phyloP scores from a whole-genome alignment of 2,329 filamentous ascomycete genomes.

The Lecanoromycetidae sp. region DNA sequence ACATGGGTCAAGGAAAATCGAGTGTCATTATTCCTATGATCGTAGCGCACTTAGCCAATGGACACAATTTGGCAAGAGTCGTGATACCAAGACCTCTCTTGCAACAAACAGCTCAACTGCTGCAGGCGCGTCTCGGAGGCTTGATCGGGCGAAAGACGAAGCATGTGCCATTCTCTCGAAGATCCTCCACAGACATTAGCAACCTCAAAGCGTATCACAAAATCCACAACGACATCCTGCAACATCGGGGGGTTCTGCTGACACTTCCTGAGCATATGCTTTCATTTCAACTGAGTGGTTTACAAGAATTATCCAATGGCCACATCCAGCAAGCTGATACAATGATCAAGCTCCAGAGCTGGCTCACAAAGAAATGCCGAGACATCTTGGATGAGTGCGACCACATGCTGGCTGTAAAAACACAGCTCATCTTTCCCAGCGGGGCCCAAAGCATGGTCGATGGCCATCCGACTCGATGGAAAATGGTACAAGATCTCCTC shows the following conservation, averaged over 20 bases:
- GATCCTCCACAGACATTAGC: constrained; percentile 25
- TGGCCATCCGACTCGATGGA: constrained; percentile 43
- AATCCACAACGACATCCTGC: constrained; percentile 38
- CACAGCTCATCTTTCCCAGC: constrained; percentile 47
- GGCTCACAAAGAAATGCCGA: constrained; percentile 38
- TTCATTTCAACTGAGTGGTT: constrained; percentile 50
- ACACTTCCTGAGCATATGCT: constrained; percentile 53
- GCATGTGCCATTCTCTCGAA: constrained; percentile 48
- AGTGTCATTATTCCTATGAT: constrained; percentile 58
- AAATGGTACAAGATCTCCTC: constrained; percentile 42
- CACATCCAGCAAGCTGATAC: constrained; percentile 22
- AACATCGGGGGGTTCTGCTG: constrained; percentile 43
- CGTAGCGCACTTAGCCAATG: constrained; percentile 41
- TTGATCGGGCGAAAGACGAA: constrained; percentile 43
- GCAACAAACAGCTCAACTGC: constrained; percentile 47
- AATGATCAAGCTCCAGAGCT: constrained; percentile 41
- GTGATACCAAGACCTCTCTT: constrained; percentile 51
- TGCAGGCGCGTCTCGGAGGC: constrained; percentile 44
- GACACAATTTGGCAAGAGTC: constrained; percentile 41
- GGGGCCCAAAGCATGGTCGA: constrained; percentile 40
- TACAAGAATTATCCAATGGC: constrained; percentile 36
- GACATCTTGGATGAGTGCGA: constrained; percentile 57
- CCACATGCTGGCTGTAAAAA: constrained; percentile 41
- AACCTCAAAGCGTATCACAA: constrained; percentile 29
- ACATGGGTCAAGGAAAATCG: constrained; percentile 59